Percentiles rank a stretch among this genome's conserved stretches.
These are phyloP conservation scores for Umbellularia californica DNA, from an alignment of 164 flowering plant species.

Conservation along the genomic window DNA sequence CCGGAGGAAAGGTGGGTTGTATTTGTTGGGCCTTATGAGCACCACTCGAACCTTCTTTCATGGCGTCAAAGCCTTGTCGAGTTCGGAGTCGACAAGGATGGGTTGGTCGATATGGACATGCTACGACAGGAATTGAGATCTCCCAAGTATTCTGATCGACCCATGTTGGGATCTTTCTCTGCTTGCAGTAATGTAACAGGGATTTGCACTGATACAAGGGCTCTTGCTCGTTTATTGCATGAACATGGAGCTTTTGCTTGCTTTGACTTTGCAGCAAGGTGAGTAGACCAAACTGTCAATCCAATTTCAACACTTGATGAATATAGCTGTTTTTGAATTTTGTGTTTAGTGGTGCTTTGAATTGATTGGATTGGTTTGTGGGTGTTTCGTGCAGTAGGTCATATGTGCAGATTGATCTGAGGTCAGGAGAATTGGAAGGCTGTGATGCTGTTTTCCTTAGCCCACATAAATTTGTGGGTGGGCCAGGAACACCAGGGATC, in stretches of 20 bases:
- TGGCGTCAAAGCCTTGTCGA: conserved; percentile 30
- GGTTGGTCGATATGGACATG: conserved; percentile 46
- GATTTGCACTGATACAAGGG: conserved; percentile 44
- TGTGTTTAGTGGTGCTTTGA: no score
- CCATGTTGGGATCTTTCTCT: conserved; percentile 71
- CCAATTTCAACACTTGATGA: no score
- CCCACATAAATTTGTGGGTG: conserved; percentile 85
- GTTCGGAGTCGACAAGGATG: conserved; percentile 33
- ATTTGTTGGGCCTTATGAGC: conserved; percentile 39
- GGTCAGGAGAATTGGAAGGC: conserved; percentile 69
- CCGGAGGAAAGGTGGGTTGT: conserved; percentile 23
- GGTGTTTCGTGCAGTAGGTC: conserved; percentile 39
- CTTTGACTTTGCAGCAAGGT: conserved; percentile 54
- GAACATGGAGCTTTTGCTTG: conserved; percentile 65
- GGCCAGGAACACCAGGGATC: conserved; percentile 68
- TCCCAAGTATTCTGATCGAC: conserved; percentile 31
- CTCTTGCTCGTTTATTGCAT: conserved; percentile 55
- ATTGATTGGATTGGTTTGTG: no score
- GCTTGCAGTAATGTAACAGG: conserved; percentile 87
- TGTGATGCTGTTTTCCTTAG: conserved; percentile 77
- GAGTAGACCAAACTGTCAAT: not conserved
- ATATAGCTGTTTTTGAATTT: no score
- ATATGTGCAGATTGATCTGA: conserved; percentile 57
- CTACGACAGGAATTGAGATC: conserved; percentile 31
- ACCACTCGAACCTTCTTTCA: conserved; percentile 40